Base-by-base conservation (phyloP, 1,139 yeast genomes). In the Chernovozyma sophiae-reginae region DNA sequence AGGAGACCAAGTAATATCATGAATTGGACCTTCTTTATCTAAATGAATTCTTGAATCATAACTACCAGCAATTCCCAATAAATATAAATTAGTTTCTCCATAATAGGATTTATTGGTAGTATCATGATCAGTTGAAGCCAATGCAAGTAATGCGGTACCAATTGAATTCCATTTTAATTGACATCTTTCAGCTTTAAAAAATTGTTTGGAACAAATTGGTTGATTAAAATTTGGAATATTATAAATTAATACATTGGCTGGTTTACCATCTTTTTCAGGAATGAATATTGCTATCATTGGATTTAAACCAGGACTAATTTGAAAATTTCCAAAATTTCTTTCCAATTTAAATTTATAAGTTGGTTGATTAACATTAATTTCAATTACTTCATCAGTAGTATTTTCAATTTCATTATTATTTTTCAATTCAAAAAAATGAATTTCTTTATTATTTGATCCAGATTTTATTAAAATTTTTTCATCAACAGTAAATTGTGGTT, bases 1-100 rank as follows among this genome's bases (percentile, higher is more conserved):
- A 42, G 97, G 97, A 22, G 96, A 85, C 99, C 99, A 94, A 25
- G 95, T 82, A 47, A 92, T 85, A 58, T 92, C 98, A 63, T 94
- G 97, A 49, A 94, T 89, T 32, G 98, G 97, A 20, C 98, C 98
- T 53, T 87, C 96, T 54, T 86, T 82, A 44, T 85, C 87, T 52
- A 94, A 77, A 41, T 81, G 77, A 51, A 94, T 90, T 53, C 96
- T 75, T 32, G 92, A 86, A 53, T 92, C 96, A 55, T 86, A 89
- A 29, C 92, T 77, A 8, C 97, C 97, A 17, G 95, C 89, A 52
- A 90, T 85, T 38, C 96, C 96, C 48, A 94, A 74, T 43, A 94
- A 65, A 57, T 90, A 94, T 50, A 94, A 72, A 47, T 92, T 89
- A 38, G 96, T 86, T 68, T 94, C 97, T 45, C 99, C 99, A 57